These are phyloP conservation scores for Hypoxylon rickii DNA, from an alignment of 495 filamentous ascomycete species.

Conservation along the genomic window DNA sequence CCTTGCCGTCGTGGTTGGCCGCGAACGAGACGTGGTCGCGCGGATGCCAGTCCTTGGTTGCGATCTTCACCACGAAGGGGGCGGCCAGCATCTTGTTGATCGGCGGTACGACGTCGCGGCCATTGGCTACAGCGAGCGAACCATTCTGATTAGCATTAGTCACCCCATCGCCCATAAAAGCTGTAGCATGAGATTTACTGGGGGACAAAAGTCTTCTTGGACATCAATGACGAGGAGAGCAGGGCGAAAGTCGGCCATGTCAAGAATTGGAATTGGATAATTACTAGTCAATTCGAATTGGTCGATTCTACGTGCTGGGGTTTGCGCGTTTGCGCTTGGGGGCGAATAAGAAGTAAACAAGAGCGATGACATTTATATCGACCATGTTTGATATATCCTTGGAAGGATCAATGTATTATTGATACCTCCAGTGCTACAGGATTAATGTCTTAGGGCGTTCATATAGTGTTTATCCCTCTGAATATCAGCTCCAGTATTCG, in stretches of 20 bases:
- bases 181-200: constrained; percentile 56
- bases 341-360: no score
- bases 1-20: constrained; percentile 69
- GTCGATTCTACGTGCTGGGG: no score
- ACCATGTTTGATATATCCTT: no score
- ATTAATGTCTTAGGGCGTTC: no score
- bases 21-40: constrained; percentile 87
- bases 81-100: constrained; percentile 78
- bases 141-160: constrained; percentile 63
- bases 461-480: no score
- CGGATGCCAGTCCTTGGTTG: constrained; percentile 92
- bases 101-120: constrained; percentile 66
- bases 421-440: no score
- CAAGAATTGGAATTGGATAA: background rate
- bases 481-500: no score
- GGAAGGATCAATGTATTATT: no score
- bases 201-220: constrained; percentile 96
- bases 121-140: constrained; percentile 75
- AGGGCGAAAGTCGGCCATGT: constrained; percentile 41
- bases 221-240: constrained; percentile 77
- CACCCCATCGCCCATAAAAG: background rate
- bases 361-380: no score
- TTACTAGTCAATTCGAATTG: no score
- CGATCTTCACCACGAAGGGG: constrained; percentile 74
- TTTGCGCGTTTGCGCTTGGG: no score